Evolutionary conservation across 495 filamentous ascomycete genomes (phyloP).

Genomic region (Hyaloscypha variabilis): DNA sequence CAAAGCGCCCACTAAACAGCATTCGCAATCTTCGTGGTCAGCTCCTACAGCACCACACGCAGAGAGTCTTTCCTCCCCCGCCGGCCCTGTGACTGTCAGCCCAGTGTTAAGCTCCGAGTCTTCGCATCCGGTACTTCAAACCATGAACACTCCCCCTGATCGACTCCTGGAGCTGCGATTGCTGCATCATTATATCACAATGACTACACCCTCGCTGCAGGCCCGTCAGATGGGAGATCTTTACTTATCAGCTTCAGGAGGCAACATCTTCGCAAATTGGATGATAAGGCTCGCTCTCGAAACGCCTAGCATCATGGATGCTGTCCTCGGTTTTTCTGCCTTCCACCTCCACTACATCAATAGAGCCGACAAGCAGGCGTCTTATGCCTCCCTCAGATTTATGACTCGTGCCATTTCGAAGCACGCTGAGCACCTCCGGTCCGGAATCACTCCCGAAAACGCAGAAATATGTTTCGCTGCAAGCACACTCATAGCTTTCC

Average conservation of each 20-base stretch:
- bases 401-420: constrained; percentile 10
- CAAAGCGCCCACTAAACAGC: neutral
- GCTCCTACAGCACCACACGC: neutral
- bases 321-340: constrained; percentile 8
- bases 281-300: constrained; percentile 3
- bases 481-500: constrained; percentile 5
- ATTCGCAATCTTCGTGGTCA: neutral
- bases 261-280: neutral
- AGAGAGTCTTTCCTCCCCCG: neutral
- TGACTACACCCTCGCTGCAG: neutral
- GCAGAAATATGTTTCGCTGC: constrained; percentile 10
- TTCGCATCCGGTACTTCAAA: neutral
- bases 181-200: constrained; percentile 8
- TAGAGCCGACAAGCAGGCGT: neutral
- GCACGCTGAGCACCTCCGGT: neutral
- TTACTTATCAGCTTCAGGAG: neutral
- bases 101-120: neutral
- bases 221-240: neutral
- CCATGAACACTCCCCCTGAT: neutral
- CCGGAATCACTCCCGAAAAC: constrained; percentile 7
- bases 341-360: constrained; percentile 9
- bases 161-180: neutral
- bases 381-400: constrained; percentile 2
- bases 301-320: constrained; percentile 12
- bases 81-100: neutral